Evolutionary conservation across 306 rosid genomes (phyloP).

Genomic region (Cicer bijugum): DNA sequence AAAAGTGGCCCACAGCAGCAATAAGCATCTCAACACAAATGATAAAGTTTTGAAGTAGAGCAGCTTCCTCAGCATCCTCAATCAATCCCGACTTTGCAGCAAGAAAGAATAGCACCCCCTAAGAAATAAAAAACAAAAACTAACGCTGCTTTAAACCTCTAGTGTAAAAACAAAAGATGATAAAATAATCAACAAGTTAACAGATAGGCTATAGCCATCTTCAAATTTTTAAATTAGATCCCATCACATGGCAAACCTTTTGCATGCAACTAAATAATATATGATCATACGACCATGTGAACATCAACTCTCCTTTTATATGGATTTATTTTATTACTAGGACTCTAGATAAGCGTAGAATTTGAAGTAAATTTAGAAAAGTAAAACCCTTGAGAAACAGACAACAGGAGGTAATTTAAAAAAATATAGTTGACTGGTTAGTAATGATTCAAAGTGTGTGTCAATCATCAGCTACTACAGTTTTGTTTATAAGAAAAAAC

Average conservation of each 20-base stretch:
- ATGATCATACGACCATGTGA: background rate
- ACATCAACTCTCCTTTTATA: background rate
- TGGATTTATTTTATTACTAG: slow-evolving; percentile 8
- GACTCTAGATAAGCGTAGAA: background rate
- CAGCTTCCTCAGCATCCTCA: slow-evolving; percentile 87
- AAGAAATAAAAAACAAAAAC: slow-evolving; percentile 44
- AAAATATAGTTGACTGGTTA: slow-evolving; percentile 18
- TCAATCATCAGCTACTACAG: background rate
- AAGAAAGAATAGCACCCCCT: slow-evolving; percentile 98
- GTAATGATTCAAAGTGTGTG: background rate
- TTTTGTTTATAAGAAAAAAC: background rate
- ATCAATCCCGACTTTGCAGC: slow-evolving; percentile 89
- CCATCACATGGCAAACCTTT: background rate
- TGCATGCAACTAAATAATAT: slow-evolving; percentile 25
- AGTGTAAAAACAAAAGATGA: slow-evolving; percentile 24
- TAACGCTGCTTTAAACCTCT: slow-evolving; percentile 31
- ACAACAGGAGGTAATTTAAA: slow-evolving; percentile 4
- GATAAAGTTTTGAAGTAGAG: slow-evolving; percentile 83
- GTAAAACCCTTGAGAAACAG: slow-evolving; percentile 9
- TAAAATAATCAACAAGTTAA: slow-evolving; percentile 28
- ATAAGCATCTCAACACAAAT: slow-evolving; percentile 96
- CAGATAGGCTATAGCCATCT: slow-evolving; percentile 6
- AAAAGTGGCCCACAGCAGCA: slow-evolving; percentile 92
- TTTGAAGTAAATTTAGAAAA: slow-evolving; percentile 24
- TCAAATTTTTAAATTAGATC: background rate